Conservation (phyloP, 2,329 filamentous ascomycete genomes). For the Thelonectria blattea region DNA sequence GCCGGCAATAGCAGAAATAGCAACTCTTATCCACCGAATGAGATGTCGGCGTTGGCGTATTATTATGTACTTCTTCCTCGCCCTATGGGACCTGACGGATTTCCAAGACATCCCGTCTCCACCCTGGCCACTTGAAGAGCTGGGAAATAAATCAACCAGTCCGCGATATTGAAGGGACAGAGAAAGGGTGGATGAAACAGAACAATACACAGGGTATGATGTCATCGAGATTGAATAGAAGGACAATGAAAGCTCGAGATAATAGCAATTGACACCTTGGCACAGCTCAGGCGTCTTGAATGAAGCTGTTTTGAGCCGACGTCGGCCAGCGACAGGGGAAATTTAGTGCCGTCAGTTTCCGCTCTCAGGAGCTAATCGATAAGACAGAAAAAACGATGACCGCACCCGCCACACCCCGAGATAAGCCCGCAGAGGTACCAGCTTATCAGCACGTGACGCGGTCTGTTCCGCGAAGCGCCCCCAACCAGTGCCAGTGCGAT, state of each 20-base stretch:
- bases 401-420: slow-evolving; percentile 24
- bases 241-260: neutral
- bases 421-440: slow-evolving; percentile 22
- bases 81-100: slow-evolving; percentile 32
- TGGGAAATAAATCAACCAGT: neutral
- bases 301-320: slow-evolving; percentile 20
- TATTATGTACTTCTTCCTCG: slow-evolving; percentile 12
- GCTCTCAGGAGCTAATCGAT: slow-evolving; percentile 3
- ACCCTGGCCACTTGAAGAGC: slow-evolving; percentile 3
- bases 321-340: slow-evolving; percentile 22
- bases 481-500: slow-evolving; percentile 31
- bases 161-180: too few relatives aligned
- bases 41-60: slow-evolving; percentile 21
- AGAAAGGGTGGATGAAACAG: neutral
- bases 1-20: neutral
- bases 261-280: neutral
- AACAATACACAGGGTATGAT: neutral
- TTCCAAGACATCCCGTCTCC: slow-evolving; percentile 30
- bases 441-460: slow-evolving; percentile 46
- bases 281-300: neutral
- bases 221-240: neutral
- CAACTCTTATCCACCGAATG: neutral
- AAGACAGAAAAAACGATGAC: neutral
- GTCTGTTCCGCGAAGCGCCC: slow-evolving; percentile 37
- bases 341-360: slow-evolving; percentile 26